Evolutionary conservation across 306 rosid species (phyloP), one percentile per base, ranked within the genome.

Genomic region (Casuarina cunninghamiana): DNA sequence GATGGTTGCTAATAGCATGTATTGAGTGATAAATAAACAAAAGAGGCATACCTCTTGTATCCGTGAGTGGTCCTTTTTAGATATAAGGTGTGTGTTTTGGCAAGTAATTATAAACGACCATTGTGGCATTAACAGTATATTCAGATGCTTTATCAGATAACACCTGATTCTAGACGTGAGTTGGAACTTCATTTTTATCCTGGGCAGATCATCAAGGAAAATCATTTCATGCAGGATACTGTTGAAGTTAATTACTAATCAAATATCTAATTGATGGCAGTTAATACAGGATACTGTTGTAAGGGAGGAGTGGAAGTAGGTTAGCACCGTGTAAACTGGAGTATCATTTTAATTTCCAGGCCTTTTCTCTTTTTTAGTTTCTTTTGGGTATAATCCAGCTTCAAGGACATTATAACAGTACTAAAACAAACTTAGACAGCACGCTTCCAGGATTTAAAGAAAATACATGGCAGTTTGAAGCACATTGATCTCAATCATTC

Each of bases 31-130:
- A 65, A 62, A 79, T 69, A 82, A 84, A 71, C 73, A 88, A 77
- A 72, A 84, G 79, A n/a, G 71, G 85, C 79, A 26, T 81, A 76
- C 87, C 84, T 86, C 83, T 84, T 78, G 45, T 54, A 72, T 71
- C 73, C 87, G 71, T 65, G 76, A 66, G 75, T 68, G 78, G 46
- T 49, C 61, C 53, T 76, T 82, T 80, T 86, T 74, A 78, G 50
- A 73, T 83, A 54, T 75, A 75, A 75, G 67, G 43, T 62, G 42
- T 19, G 61, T 41, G 19, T n/a, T 4, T n/a, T 37, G 37, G 39
- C 35, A 78, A 16, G 71, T 46, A 74, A 26, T 42, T 51, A 67
- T 72, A 79, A 35, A 8, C 44, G 16, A 66, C 42, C 49, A 38
- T 35, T 49, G 44, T 9, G 75, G 49, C 54, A 45, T 70, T 49